A percentile compares a stretch with the other conserved stretches of the same genome.
Conservation (phyloP, 352 stramenopile genomes). For the Globisporangium parvum region DNA sequence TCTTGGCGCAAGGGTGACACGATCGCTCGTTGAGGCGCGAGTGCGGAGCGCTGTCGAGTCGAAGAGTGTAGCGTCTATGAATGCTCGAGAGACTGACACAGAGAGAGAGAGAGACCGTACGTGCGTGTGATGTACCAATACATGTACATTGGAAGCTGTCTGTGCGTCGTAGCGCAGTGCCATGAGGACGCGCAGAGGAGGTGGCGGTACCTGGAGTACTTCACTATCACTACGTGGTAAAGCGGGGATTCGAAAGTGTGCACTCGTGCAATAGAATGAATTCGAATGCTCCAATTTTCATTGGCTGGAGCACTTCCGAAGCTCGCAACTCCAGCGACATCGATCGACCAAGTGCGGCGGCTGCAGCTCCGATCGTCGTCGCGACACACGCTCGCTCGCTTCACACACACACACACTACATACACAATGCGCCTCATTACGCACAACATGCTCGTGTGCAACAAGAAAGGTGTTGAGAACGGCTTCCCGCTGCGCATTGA, state of each 20-base stretch:
- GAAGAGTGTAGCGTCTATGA: neutral
- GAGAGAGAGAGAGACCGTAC: no score
- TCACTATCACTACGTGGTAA: no score
- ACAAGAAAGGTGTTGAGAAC: conserved; percentile 91
- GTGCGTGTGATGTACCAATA: neutral
- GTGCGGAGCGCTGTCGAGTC: neutral
- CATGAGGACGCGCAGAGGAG: no score
- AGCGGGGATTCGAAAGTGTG: no score
- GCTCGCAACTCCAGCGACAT: neutral
- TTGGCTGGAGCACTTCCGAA: no score
- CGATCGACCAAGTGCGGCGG: neutral
- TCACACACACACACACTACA: neutral
- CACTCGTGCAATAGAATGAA: no score
- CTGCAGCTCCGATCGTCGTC: neutral
- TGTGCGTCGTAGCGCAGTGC: neutral
- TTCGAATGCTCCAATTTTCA: no score
- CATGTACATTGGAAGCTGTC: neutral
- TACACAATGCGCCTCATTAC: conserved; percentile 87
- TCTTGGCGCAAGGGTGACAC: conserved; percentile 22
- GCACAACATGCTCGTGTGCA: conserved; percentile 93
- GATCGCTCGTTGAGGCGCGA: no score
- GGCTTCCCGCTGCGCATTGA: conserved; percentile 91
- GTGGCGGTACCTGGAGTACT: no score
- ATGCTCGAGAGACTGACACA: neutral
- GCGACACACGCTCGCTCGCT: no score